Evolutionary conservation across 371 early-diverging fungal species (phyloP).

Genomic region (Lichtheimia ornata): DNA sequence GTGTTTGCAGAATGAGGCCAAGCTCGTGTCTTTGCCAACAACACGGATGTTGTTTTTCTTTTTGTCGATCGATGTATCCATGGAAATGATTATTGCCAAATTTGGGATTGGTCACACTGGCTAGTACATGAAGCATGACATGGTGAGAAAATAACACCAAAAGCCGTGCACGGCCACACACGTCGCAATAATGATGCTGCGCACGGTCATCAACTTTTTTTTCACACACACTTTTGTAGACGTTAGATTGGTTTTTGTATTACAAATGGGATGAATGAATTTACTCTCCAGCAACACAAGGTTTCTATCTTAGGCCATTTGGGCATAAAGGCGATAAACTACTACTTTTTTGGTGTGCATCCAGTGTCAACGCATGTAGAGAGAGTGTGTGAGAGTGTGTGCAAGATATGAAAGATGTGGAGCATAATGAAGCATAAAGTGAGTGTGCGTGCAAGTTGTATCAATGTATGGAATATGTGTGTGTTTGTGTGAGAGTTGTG

Average conservation of each 20-base stretch:
- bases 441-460: neutral
- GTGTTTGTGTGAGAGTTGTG: neutral
- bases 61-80: no score
- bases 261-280: no score
- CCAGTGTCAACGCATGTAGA: conserved; percentile 17
- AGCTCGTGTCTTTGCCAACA: no score
- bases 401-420: no score
- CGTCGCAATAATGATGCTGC: neutral
- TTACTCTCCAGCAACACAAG: no score
- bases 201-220: conserved; percentile 7
- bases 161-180: no score
- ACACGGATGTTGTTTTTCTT: no score
- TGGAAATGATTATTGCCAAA: conserved; percentile 5
- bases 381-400: neutral
- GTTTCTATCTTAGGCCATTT: no score
- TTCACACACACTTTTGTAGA: neutral
- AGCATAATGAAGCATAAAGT: conserved; percentile 2
- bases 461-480: neutral
- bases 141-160: no score
- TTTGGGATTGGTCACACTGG: conserved; percentile 5
- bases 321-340: conserved; percentile 9
- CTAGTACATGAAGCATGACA: no score
- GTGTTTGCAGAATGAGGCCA: no score
- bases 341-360: conserved; percentile 14
- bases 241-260: no score